Base-by-base conservation (phyloP, 2,329 filamentous ascomycete genomes). In the Apiospora malaysiana region DNA sequence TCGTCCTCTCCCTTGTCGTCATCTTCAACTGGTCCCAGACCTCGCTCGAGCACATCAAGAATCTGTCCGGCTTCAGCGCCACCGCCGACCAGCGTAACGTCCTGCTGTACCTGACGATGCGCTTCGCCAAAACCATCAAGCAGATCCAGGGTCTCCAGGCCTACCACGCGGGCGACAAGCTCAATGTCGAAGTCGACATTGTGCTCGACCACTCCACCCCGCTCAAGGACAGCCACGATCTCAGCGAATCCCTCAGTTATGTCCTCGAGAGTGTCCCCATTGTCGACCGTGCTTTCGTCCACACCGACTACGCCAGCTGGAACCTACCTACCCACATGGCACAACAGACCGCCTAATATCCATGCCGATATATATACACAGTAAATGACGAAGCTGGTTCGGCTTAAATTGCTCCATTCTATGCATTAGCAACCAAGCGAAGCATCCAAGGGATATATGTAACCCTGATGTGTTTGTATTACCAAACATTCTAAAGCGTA, bases 71-170 rank as follows among this genome's bases (percentile, higher is more conserved):
- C 23, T 93, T 93, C 75, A 92, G 92, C 0, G 93, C 93, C 6
- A 90, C 91, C 1, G 91, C 69, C 66, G 69, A 69, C 68, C 46
- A 66, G 59, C 40, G 47, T 21, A 69, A 84, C 82, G 69, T 72
- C 5, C 69, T 97, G 27, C 86, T 97, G 0, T 98, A 98, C 82
- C 88, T 97, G 75, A 96, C 94, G 1, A 97, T 97, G 93, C 92
- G 95, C 25, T 97, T 97, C 79, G 94, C 94, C 65, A 94, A 93
- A 75, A 92, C 93, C 16, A 97, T 98, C 78, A 90, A 90, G 77
- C 91, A 94, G 79, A 96, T 97, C 72, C 94, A 96, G 79, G 94
- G 94, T 43, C 83, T 96, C 70, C 91, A 94, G 75, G 94, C 94
- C 1, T 97, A 96, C 79, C 94, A 97, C 77, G 91, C 91, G 0